Percentiles rank a stretch among this genome's conserved stretches.
Conservation (phyloP, 441 rosid species). For the Dalechampia spathulata region DNA sequence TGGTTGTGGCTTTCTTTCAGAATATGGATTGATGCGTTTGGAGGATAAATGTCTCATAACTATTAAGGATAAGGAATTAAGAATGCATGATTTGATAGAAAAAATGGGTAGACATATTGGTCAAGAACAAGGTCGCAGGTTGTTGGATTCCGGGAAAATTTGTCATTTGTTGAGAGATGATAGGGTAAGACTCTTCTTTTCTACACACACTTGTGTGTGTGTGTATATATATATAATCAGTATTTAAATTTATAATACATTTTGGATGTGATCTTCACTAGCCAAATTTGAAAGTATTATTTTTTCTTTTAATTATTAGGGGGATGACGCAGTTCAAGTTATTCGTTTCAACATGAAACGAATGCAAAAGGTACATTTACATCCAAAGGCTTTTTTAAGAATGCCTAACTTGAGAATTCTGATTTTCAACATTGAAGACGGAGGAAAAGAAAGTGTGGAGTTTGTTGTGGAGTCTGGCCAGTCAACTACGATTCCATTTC, state of each 20-base stretch:
- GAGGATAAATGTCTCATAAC: background rate
- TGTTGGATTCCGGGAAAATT: background rate
- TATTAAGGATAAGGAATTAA: background rate
- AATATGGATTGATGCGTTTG: background rate
- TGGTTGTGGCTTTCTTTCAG: background rate
- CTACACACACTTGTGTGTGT: background rate
- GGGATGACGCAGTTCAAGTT: background rate
- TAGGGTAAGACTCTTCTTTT: background rate
- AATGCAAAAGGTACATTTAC: background rate
- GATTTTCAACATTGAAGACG: background rate
- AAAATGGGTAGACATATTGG: conserved; percentile 7
- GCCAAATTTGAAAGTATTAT: background rate
- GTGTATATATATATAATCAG: too few relatives aligned
- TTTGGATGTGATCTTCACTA: background rate
- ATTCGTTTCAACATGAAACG: background rate
- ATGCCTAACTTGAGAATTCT: conserved; percentile 6
- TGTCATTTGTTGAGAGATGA: background rate
- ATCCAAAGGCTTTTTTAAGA: background rate
- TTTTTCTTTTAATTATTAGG: background rate
- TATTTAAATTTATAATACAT: background rate
- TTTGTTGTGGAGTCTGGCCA: background rate
- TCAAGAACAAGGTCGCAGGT: background rate
- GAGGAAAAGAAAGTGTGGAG: background rate
- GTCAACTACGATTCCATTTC: too few relatives aligned
- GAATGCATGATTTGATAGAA: conserved; percentile 3